A percentile compares a stretch with the other conserved stretches of the same genome.
Conservation (phyloP, 805 yeast species). For the Millerago galiae region DNA sequence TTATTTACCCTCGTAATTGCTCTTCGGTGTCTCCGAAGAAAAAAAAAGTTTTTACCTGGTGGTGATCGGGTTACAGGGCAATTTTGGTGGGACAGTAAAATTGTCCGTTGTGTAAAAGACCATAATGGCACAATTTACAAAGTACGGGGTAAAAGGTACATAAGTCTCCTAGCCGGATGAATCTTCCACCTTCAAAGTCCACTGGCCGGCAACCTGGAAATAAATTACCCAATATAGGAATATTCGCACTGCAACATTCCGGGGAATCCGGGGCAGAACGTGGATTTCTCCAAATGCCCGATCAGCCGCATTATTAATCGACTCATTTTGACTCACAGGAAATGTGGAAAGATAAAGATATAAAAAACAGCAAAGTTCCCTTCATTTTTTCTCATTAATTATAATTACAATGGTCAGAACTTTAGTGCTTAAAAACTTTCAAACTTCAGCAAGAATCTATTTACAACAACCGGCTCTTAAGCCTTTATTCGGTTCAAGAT, state of each 20-base stretch:
- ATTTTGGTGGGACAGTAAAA: too few relatives aligned
- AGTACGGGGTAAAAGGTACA: too few relatives aligned
- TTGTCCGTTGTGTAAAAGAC: too few relatives aligned
- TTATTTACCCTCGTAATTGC: too few relatives aligned
- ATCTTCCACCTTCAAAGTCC: too few relatives aligned
- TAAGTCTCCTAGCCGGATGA: too few relatives aligned
- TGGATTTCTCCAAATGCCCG: constrained; percentile 1
- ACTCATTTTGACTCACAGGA: background rate
- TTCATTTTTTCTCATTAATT: background rate
- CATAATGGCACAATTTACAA: too few relatives aligned
- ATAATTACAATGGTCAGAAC: constrained; percentile 11
- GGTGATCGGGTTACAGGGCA: too few relatives aligned
- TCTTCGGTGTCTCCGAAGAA: background rate
- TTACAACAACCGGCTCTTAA: constrained; percentile 11
- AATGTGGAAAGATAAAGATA: background rate
- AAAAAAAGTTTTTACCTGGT: background rate
- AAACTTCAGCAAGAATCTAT: constrained; percentile 22
- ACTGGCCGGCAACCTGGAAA: background rate
- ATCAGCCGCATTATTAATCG: constrained; percentile 6
- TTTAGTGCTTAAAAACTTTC: constrained; percentile 20
- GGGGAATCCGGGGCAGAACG: constrained; percentile 6
- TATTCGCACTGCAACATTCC: constrained; percentile 1
- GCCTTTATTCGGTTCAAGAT: constrained; percentile 14
- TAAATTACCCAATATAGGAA: background rate
- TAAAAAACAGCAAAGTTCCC: background rate